Base-by-base conservation (phyloP, 2,329 filamentous ascomycete genomes). In the Chaetomiaceae sp. region DNA sequence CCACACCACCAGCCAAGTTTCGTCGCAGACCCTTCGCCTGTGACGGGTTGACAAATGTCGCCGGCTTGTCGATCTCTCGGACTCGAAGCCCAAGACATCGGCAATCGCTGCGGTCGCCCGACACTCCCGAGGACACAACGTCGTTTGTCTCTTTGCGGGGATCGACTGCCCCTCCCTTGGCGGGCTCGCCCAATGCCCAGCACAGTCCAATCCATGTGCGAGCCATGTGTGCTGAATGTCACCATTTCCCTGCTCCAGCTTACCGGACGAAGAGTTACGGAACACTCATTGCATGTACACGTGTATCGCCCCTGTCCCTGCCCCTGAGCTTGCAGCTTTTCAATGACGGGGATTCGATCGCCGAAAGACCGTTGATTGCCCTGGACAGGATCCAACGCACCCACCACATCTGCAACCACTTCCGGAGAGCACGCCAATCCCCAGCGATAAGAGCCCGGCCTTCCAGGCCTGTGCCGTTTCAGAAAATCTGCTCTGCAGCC, bases 401-500 rank as follows among this genome's bases (percentile, higher is more conserved):
- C 39, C 39, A 49, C 46, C 33, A 31, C 52, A 58, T 53, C 54
- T 57, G 54, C 56, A 53, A 53, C 49, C 46, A 55, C 50, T 58
- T 58, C 38, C 27, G 49, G 36, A 39, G 14, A 12, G 36, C 37
- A 25, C 37, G 43, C 47, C 55, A 53, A 54, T 47, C 55, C 48
- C 46, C 23, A 20, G 25, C 39, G 46, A 49, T 31, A 54, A 49
- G 27, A 38, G 33, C 47, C 22, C 25, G 29, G 17, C 17, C 33
- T n/a, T 34, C 19, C 37, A 39, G 38, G 42, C 50, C 46, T 42
- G 25, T 17, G 14, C 40, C 46, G 54, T 56, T 56, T 56, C 54
- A 56, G 42, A 45, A 53, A 19, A 15, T 6, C 40, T 44, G 44
- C 31, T 20, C 37, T 25, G 39, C 53, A 45, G 53, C n/a, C 37